These are phyloP conservation scores for Sporothrix sp. DNA, from an alignment of 2,329 filamentous ascomycete genomes.

Conservation along the genomic window DNA sequence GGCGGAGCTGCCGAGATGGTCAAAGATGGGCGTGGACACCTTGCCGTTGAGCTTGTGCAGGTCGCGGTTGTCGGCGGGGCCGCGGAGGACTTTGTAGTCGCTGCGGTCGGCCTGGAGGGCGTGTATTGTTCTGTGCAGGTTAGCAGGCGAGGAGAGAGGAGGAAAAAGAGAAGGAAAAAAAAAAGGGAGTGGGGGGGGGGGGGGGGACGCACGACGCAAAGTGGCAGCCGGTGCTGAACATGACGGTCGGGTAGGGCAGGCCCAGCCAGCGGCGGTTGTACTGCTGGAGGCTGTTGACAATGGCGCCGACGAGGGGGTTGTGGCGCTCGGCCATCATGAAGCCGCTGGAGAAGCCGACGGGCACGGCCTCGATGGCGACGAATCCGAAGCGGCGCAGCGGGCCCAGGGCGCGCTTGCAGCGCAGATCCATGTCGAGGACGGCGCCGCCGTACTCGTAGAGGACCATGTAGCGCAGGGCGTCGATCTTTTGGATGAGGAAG, in stretches of 20 bases:
- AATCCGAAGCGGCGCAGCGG: constrained; percentile 12
- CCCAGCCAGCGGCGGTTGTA: constrained; percentile 10
- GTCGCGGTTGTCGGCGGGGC: constrained; percentile 5
- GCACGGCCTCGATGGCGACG: constrained; percentile 8
- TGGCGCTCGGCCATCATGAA: constrained; percentile 11
- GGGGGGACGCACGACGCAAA: constrained; percentile 7
- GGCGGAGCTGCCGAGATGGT: constrained; percentile 11
- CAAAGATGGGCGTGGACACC: constrained; percentile 10
- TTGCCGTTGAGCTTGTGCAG: constrained; percentile 12
- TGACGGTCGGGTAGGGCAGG: constrained; percentile 11
- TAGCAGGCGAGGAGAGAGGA: not conserved
- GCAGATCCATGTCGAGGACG: constrained; percentile 12
- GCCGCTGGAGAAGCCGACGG: constrained; percentile 10
- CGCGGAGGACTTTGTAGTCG: constrained; percentile 10
- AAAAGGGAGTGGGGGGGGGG: not conserved
- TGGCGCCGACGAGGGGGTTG: constrained; percentile 8
- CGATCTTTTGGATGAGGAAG: constrained; percentile 66
- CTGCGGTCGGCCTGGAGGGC: not conserved
- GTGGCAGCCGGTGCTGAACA: constrained; percentile 12
- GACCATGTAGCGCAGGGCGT: constrained; percentile 71
- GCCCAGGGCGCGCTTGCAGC: constrained; percentile 11
- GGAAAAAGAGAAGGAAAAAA: not conserved
- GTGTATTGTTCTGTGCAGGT: constrained; percentile 3
- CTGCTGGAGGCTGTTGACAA: constrained; percentile 4
- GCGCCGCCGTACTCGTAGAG: constrained; percentile 60